Evolutionary conservation across 108 stramenopile species (phyloP).

Genomic region (Discostella pseudostelligera): DNA sequence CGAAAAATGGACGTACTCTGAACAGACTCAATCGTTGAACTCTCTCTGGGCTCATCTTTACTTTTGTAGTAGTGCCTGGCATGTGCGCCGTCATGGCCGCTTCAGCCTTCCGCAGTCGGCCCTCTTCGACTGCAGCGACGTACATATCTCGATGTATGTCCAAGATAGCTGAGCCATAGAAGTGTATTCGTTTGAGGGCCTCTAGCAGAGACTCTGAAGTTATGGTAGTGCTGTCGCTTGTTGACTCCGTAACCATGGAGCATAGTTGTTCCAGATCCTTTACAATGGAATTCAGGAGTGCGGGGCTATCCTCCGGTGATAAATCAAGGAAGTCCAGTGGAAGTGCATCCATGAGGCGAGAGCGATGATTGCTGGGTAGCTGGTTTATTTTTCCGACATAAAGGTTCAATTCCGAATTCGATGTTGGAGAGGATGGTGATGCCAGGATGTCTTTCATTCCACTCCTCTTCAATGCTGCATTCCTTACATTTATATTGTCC

Average conservation of each 20-base stretch:
- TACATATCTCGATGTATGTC: conserved; percentile 87
- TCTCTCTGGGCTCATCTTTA: conserved; percentile 64
- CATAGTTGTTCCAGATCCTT: conserved; percentile 45
- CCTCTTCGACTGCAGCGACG: conserved; percentile 78
- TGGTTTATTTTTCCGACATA: conserved; percentile 68
- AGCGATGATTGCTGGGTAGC: conserved; percentile 48
- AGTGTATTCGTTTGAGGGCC: conserved; percentile 55
- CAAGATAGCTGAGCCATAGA: conserved; percentile 61
- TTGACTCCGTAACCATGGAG: conserved; percentile 49
- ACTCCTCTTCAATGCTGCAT: conserved; percentile 57
- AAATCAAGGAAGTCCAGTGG: conserved; percentile 64
- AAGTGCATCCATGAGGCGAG: conserved; percentile 53
- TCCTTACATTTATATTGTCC: conserved; percentile 72
- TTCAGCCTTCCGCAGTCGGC: conserved; percentile 62
- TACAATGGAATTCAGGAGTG: conserved; percentile 37
- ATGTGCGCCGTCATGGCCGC: conserved; percentile 76
- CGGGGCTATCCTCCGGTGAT: conserved; percentile 20
- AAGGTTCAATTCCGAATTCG: conserved; percentile 54
- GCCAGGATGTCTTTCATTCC: conserved; percentile 48
- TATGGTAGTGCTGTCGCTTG: conserved; percentile 28
- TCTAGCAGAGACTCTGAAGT: conserved; percentile 51
- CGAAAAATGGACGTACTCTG: conserved; percentile 68
- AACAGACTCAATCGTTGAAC: conserved; percentile 75
- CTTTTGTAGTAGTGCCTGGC: conserved; percentile 12
- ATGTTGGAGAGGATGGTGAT: conserved; percentile 15